These are phyloP conservation scores for Vigna hirtella DNA, from an alignment of 306 rosid genomes.

Conservation along the genomic window DNA sequence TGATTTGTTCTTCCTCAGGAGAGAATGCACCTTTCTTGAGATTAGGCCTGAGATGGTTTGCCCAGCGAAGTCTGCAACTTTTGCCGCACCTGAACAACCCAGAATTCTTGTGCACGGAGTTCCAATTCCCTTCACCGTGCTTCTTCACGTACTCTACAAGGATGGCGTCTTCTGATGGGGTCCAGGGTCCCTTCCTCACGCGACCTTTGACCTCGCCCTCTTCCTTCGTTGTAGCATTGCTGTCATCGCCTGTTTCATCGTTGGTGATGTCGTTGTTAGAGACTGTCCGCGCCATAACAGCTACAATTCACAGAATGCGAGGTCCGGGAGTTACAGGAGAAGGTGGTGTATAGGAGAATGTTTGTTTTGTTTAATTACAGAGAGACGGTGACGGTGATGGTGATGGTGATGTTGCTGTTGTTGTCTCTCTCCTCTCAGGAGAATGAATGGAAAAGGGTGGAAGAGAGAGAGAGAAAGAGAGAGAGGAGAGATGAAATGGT, in stretches of 20 bases:
- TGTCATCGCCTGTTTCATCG: constrained; percentile 11
- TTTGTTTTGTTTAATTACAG: not conserved
- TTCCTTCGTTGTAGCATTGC: not conserved
- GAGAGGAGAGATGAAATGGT: constrained; percentile 30
- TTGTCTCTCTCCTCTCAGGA: constrained; percentile 58
- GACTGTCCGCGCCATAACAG: constrained; percentile 30
- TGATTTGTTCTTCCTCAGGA: constrained; percentile 59
- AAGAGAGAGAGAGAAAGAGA: constrained; percentile 2
- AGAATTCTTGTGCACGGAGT: constrained; percentile 69
- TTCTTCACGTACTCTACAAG: constrained; percentile 70
- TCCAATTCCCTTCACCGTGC: constrained; percentile 92
- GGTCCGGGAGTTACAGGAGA: not conserved
- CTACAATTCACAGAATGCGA: not conserved
- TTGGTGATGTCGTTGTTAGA: not conserved
- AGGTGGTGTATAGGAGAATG: not conserved
- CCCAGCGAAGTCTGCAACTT: constrained; percentile 93
- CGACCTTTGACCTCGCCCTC: constrained; percentile 20
- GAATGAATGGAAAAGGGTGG: not conserved
- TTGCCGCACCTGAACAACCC: constrained; percentile 77
- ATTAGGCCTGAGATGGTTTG: constrained; percentile 85
- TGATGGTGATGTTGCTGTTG: not conserved
- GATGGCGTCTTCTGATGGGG: constrained; percentile 65
- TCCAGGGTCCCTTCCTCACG: constrained; percentile 88
- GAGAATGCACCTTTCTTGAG: constrained; percentile 79
- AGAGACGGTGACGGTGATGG: not conserved